These are phyloP conservation scores for Paramecium biaurelia DNA, from an alignment of 73 alveolate genomes.

Conservation along the genomic window DNA sequence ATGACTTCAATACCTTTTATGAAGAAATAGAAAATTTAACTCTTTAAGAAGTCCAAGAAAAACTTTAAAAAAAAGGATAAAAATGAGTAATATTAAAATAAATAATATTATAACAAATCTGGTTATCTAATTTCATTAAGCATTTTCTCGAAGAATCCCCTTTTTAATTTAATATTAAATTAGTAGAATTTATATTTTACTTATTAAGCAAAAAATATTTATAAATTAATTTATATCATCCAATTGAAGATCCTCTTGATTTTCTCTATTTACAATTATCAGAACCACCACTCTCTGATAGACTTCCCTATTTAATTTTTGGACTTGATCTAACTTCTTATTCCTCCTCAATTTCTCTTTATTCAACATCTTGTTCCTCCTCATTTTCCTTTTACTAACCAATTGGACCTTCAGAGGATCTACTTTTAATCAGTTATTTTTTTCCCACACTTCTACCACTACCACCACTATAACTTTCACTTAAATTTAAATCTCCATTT, in stretches of 20 bases:
- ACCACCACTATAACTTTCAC: background rate
- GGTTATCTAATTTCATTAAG: too few species aligned
- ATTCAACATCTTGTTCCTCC: too few species aligned
- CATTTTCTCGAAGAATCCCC: too few species aligned
- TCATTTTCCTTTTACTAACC: too few species aligned
- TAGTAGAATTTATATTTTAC: too few species aligned
- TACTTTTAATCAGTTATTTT: too few species aligned
- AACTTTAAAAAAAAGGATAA: background rate
- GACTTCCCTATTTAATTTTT: background rate
- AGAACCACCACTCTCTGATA: background rate
- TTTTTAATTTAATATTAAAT: too few species aligned
- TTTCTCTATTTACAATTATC: background rate
- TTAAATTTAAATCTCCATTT: background rate
- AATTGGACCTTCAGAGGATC: too few species aligned
- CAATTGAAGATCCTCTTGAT: background rate
- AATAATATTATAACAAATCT: background rate
- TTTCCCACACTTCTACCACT: background rate
- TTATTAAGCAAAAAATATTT: too few species aligned
- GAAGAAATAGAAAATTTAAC: slow-evolving; percentile 49
- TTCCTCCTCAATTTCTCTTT: background rate
- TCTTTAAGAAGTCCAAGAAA: slow-evolving; percentile 50
- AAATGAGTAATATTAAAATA: background rate
- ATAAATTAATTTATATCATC: background rate
- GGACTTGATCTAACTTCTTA: background rate
- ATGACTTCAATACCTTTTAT: slow-evolving; percentile 56